Evolutionary conservation across 345 rosid species (phyloP), one percentile per base, ranked within the genome.

Genomic region (Dipteronia dyeriana): DNA sequence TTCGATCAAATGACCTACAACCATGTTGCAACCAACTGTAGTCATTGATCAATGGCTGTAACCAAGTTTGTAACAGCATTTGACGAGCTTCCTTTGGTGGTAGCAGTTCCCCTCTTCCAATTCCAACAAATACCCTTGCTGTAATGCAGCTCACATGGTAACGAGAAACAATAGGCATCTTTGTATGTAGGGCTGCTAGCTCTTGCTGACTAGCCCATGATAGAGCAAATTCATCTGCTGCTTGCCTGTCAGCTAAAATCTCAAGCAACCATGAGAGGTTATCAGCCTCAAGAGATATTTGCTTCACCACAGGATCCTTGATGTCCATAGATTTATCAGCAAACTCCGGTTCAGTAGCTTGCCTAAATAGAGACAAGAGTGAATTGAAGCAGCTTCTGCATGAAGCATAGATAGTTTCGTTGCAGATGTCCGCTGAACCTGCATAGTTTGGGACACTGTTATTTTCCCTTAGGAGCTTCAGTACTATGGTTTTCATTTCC

Each of bases 11-110:
- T 23, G 97, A 84, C 84, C 95, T 88, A 81, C 92, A 87, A 12
- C 98, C 97, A 7, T 96, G 98, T 73, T 92, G 96, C 19, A 96
- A 85, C 99, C 99, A 95, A 62, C 90, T 86, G 86, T 95, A 95
- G 87, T 95, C 99, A 11, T 87, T 87, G 78, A 93, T 92, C 88
- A 95, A 76, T 4, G 98, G 98, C 82, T 95, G 95, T 77, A 95
- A 79, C 99, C 99, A 96, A 25, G 95, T 92, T 38, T 85, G 87
- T 74, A 96, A 76, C 84, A 96, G 75, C 83, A 85, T 23, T 39
- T 84, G 89, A 39, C 97, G 90, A 12, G 90, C 93, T 71, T 96
- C 97, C 86, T 96, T 96, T 2, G 86, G 82, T 6, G 98, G 99
- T 72, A 96, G 83, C 81, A 96, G 59, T 84, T 96, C 97, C 82